Percentiles rank a stretch among this genome's conserved stretches.
Evolutionary conservation across 2,329 filamentous ascomycete species (phyloP).

Genomic region (Penicillium fuscoglaucum): DNA sequence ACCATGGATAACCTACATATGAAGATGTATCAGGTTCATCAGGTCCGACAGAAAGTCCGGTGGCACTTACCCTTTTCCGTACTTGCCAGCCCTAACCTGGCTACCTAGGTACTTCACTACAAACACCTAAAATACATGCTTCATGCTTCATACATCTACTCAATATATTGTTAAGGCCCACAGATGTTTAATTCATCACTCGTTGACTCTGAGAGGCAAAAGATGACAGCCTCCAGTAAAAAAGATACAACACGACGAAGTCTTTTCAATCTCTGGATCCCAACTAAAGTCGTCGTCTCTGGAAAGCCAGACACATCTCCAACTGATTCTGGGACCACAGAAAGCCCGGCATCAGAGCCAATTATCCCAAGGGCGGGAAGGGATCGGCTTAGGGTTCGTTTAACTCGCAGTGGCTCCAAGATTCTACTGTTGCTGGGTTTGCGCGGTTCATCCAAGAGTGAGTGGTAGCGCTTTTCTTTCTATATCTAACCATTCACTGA

Average conservation of each 20-base stretch:
- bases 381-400: slow-evolving; percentile 31
- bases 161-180: slow-evolving; percentile 2
- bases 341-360: slow-evolving; percentile 27
- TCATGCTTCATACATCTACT: not conserved
- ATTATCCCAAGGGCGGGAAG: slow-evolving; percentile 17
- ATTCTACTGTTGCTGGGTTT: slow-evolving; percentile 40
- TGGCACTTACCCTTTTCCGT: not conserved
- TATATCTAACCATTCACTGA: not conserved
- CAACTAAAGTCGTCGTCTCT: slow-evolving; percentile 21
- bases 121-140: not conserved
- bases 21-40: not conserved
- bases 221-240: slow-evolving; percentile 23
- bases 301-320: slow-evolving; percentile 18
- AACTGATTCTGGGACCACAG: slow-evolving; percentile 28
- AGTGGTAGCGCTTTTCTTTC: not conserved
- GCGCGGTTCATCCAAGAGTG: slow-evolving; percentile 31
- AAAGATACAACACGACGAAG: slow-evolving; percentile 26
- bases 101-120: not conserved
- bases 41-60: not conserved
- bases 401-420: slow-evolving; percentile 40
- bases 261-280: slow-evolving; percentile 27
- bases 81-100: not conserved
- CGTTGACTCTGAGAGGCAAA: slow-evolving; percentile 5
- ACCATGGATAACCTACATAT: no score
- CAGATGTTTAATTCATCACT: not conserved